These are phyloP conservation scores for Letharia columbiana DNA, from an alignment of 495 filamentous ascomycete genomes.

Conservation along the genomic window DNA sequence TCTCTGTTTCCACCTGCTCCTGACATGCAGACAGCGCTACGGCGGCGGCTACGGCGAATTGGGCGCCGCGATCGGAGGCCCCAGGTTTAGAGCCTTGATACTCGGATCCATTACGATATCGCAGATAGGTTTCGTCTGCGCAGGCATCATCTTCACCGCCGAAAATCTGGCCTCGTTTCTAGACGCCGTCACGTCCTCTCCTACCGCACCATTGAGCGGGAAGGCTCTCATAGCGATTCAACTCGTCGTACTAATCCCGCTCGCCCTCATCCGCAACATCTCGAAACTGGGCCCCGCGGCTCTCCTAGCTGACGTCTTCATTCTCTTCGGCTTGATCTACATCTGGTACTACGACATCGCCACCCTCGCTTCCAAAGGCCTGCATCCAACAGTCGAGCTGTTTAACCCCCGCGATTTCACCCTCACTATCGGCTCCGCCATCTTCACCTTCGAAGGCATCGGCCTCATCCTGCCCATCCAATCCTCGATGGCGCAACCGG, in stretches of 20 bases:
- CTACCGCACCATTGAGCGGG: slow-evolving; percentile 34
- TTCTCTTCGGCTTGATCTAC: slow-evolving; percentile 53
- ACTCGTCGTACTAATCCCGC: slow-evolving; percentile 46
- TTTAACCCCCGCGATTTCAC: slow-evolving; percentile 57
- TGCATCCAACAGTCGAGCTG: slow-evolving; percentile 43
- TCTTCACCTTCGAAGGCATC: slow-evolving; percentile 63
- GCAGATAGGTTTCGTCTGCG: slow-evolving; percentile 59
- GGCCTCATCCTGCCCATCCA: slow-evolving; percentile 59
- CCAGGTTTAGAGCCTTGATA: slow-evolving; percentile 43
- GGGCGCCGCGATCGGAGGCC: slow-evolving; percentile 46
- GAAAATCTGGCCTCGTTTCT: slow-evolving; percentile 53
- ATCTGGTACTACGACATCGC: slow-evolving; percentile 55
- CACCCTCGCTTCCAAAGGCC: slow-evolving; percentile 37
- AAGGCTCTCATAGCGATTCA: slow-evolving; percentile 47
- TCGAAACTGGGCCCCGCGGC: slow-evolving; percentile 53
- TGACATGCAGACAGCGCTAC: slow-evolving; percentile 44
- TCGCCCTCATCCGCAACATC: slow-evolving; percentile 56
- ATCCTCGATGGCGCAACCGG: slow-evolving; percentile 51
- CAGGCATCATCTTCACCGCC: slow-evolving; percentile 57
- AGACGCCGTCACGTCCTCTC: slow-evolving; percentile 39
- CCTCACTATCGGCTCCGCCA: slow-evolving; percentile 52
- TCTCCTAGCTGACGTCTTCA: slow-evolving; percentile 53
- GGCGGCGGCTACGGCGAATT: slow-evolving; percentile 57
- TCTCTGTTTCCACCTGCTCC: slow-evolving; percentile 55
- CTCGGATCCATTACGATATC: slow-evolving; percentile 54